Base-by-base conservation (phyloP, 305 asterid species). In the Plantago coronopus region DNA sequence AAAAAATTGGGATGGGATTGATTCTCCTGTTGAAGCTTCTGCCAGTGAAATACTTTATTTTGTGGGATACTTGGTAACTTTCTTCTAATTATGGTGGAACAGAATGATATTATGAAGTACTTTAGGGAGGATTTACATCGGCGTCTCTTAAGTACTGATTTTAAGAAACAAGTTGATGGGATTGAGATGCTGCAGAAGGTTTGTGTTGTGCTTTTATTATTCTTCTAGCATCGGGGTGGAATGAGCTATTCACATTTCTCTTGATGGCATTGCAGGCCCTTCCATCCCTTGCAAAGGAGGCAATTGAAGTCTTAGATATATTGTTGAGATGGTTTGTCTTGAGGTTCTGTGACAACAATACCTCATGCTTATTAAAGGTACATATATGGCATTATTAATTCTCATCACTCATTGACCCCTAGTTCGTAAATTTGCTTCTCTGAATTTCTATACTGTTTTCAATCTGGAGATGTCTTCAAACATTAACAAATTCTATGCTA, bases 131-230 rank as follows among this genome's bases (percentile, higher is more conserved):
- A 94, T 81, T 73, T 94, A 77, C 87, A 90, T 66, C 78, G 93
- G 66, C 83, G 95, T 79, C 88, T 90, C 63, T 73, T 94, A 50
- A 87, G 95, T 73, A 63, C 85, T 0, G 99, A 94, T 83, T 94
- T 94, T 66, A 94, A 90, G 79, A 94, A 90, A 75, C 99, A 94
- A 82, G 96, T 94, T 77, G 99, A 94, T 73, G 99, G 95, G 74
- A 84, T 94, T 70, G 99, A 94, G 86, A 94, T 94, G 93, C 80
- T 94, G 57, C 99, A 94, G 59, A 94, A 87, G 97, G 99, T 94
- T 73, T 61, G 62, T 70, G 71, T 38, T 19, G 51, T 10, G 20
- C 58, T 25, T 45, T 46, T 34, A 58, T 14, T 27, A 34, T 57
- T 49, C 56, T 55, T 18, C 55, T 67, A 55, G 42, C 48, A 55